Evolutionary conservation across 257 asterid genomes (phyloP), one percentile per base, ranked within the genome.

Genomic region (Plantago major): DNA sequence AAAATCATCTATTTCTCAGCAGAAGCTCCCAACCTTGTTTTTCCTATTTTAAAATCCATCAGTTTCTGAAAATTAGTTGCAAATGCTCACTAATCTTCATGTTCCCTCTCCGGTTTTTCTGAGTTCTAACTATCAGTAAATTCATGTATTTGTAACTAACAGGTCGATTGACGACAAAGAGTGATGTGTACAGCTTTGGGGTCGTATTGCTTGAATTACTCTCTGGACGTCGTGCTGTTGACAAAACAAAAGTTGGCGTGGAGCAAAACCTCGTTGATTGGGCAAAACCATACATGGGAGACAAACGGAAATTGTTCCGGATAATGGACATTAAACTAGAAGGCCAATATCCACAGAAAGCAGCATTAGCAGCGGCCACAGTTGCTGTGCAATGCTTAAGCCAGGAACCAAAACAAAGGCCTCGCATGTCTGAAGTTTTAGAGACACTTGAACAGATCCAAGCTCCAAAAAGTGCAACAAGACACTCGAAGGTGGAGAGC

Each of bases 171-270:
- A 72, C 90, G 4, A 73, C 87, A 42, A 85, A 78, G 64, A 82
- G 96, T 55, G 94, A 88, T 28, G 94, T 88, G 2, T 85, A 85
- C 81, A 88, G 96, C 76, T 88, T 88, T 37, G 96, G 96, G 9
- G 96, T 88, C 7, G 96, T 88, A 42, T 13, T 88, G 64, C 83
- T 88, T 4, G 96, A 88, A 66, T 62, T 88, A 51, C 67, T 88
- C 6, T 77, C 89, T 2, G 96, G 96, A 0, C 85, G 94, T 0
- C 81, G 83, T 47, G 91, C 96, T 10, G 76, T 88, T 6, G 96
- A 88, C 58, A 77, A 75, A 65, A 71, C 80, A 15, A 86, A 82
- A 62, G 72, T 67, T 0, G 89, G 92, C 6, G 49, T 74, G 11
- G 95, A 86, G 65, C 95, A 86, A 28, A 80, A 77, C 74, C 87